Base-by-base conservation (phyloP, 345 rosid genomes). In the Hypericum perforatum region DNA sequence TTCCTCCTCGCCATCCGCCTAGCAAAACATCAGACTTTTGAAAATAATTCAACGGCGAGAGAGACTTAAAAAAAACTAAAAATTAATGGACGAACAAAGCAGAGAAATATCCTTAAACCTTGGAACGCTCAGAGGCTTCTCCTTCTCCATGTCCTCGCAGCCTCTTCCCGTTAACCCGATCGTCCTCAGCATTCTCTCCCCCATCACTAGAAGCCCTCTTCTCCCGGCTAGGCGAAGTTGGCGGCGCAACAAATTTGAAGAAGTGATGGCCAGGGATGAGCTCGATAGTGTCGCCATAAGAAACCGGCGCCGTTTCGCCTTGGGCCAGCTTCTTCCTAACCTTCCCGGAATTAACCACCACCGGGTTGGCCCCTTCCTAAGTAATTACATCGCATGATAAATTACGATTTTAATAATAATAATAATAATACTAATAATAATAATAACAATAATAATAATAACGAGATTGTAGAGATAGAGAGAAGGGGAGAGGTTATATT, bases 361-460 rank as follows among this genome's bases (percentile, higher is more conserved):
- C 84, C 7, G 98, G 98, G 69, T 92, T 92, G 8, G 78, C 64
- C 48, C 96, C 98, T 44, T 81, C 86, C 96, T 91, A 61, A 22
- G 54, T 53, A 48, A 41, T 12, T 39, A 6, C 48, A 43, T 13
- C 4, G 22, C 41, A 44, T n/a, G 11, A n/a, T 43, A 56, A 37
- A 45, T 12, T 14, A 38, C 16, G 50, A 44, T 41, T n/a, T n/a
- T n/a, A 0, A 41, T 53, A 41, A 4, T 38, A 41, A 32, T 2
- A 44, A 40, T 8, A 43, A 43, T n/a, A n/a, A n/a, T n/a, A n/a
- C n/a, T n/a, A 0, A 41, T 53, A 41, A 4, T 38, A 41, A 32
- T 2, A 44, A 40, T 8, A 43, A 43, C 22, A 0, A 41, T 53
- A 41, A 4, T 38, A 41, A 32, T 2, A 44, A 40, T 8, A 43